phyloP scores from a whole-genome alignment of 345 rosid genomes.

The Eucalyptus curtisii region DNA sequence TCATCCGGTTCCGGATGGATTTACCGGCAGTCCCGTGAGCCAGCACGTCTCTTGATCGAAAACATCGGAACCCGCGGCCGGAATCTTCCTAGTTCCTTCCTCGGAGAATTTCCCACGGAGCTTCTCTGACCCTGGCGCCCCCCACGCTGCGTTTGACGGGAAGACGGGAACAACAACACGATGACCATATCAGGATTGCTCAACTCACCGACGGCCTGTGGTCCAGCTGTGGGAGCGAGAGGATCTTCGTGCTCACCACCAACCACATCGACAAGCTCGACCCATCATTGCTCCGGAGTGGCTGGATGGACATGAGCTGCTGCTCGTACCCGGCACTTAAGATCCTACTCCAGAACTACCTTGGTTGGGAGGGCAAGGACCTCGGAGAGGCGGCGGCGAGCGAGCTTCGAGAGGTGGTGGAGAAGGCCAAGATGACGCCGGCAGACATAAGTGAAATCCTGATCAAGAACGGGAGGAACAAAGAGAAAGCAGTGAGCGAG shows the following conservation, averaged over 20 bases:
- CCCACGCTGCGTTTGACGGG: background rate
- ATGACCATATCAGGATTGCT: slow-evolving; percentile 71
- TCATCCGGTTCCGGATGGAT: no score
- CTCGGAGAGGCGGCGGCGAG: background rate
- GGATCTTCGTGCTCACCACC: background rate
- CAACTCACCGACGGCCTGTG: slow-evolving; percentile 83
- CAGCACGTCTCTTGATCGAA: no score
- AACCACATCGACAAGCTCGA: background rate
- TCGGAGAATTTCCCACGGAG: background rate
- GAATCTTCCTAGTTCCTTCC: no score
- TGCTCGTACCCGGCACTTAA: background rate
- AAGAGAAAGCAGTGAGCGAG: background rate
- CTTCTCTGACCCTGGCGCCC: background rate
- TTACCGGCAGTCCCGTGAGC: no score
- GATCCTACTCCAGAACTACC: slow-evolving; percentile 35
- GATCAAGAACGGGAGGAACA: slow-evolving; percentile 55
- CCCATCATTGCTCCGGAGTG: slow-evolving; percentile 37
- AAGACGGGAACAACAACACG: slow-evolving; percentile 20
- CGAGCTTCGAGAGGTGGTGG: slow-evolving; percentile 19
- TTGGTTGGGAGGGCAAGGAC: background rate
- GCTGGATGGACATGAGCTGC: background rate
- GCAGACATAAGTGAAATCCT: background rate
- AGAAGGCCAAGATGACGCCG: background rate
- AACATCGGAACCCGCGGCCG: no score
- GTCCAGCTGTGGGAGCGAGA: slow-evolving; percentile 88